These are phyloP conservation scores for Amanita rubescens DNA, from an alignment of 768 basidiomycete genomes.

Conservation along the genomic window DNA sequence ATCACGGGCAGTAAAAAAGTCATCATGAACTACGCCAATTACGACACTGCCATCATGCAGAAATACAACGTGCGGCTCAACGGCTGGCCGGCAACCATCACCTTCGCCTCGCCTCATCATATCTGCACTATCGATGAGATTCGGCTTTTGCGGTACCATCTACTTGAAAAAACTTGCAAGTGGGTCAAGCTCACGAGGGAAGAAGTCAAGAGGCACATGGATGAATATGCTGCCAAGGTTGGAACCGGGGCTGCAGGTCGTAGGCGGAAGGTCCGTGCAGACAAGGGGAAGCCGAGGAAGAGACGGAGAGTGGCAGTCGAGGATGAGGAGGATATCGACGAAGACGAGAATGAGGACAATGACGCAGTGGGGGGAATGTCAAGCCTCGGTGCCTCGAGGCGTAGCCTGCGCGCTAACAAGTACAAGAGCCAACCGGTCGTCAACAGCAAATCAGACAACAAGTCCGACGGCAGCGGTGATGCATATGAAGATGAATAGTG, in stretches of 20 bases:
- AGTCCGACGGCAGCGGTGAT: too few relatives aligned
- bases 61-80: conserved; percentile 10
- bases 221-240: neutral
- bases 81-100: conserved; percentile 12
- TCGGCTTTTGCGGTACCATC: neutral
- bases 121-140: conserved; percentile 2
- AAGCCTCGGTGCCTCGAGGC: neutral
- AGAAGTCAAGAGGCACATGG: neutral
- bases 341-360: neutral
- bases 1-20: neutral
- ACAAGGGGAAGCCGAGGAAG: conserved; percentile 1
- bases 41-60: conserved; percentile 9
- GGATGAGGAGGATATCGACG: neutral
- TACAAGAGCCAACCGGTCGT: neutral
- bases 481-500: too few relatives aligned
- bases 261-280: neutral
- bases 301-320: neutral
- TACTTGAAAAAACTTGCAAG: neutral
- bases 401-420: neutral
- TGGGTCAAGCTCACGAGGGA: neutral
- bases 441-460: neutral
- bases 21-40: conserved; percentile 13
- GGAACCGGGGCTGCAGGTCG: neutral
- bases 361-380: too few relatives aligned
- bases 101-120: conserved; percentile 6